Evolutionary conservation across 495 filamentous ascomycete genomes (phyloP).

Genomic region (Ramalina peruviana): DNA sequence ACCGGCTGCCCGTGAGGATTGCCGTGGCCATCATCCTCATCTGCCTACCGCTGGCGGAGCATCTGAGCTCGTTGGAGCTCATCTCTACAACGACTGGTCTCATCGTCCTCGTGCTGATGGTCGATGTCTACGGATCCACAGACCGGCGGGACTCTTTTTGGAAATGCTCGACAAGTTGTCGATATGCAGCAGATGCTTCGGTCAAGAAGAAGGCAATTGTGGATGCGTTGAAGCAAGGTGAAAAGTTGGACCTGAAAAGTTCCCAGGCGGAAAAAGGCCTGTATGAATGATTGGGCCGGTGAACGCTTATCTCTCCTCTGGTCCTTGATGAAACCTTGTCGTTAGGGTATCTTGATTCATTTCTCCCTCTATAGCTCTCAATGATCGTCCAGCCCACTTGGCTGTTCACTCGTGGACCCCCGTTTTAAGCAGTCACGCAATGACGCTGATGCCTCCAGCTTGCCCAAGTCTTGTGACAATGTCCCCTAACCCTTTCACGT

Average conservation of each 20-base stretch:
- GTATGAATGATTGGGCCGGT: not conserved
- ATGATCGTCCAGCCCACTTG: too few relatives aligned
- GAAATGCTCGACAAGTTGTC: slow-evolving; percentile 15
- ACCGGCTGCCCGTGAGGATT: slow-evolving; percentile 32
- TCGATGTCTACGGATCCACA: slow-evolving; percentile 38
- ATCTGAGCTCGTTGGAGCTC: slow-evolving; percentile 33
- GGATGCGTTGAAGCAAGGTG: slow-evolving; percentile 17
- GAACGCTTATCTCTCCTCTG: too few relatives aligned
- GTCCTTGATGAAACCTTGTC: too few relatives aligned
- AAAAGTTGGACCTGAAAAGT: not conserved
- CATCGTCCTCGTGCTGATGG: slow-evolving; percentile 28
- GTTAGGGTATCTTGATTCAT: too few relatives aligned
- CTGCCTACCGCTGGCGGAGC: slow-evolving; percentile 30
- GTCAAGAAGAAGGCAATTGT: slow-evolving; percentile 23
- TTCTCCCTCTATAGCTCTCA: too few relatives aligned
- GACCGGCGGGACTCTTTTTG: slow-evolving; percentile 31
- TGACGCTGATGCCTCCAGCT: not conserved
- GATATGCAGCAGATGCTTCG: slow-evolving; percentile 25
- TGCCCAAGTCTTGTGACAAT: too few relatives aligned
- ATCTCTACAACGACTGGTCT: slow-evolving; percentile 35
- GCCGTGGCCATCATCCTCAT: slow-evolving; percentile 32
- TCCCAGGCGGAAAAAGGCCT: not conserved
- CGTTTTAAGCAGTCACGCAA: not conserved
- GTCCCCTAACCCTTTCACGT: not conserved
- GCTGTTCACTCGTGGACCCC: too few relatives aligned